phyloP scores from a whole-genome alignment of 345 rosid genomes.

The Eucalyptus decipiens region DNA sequence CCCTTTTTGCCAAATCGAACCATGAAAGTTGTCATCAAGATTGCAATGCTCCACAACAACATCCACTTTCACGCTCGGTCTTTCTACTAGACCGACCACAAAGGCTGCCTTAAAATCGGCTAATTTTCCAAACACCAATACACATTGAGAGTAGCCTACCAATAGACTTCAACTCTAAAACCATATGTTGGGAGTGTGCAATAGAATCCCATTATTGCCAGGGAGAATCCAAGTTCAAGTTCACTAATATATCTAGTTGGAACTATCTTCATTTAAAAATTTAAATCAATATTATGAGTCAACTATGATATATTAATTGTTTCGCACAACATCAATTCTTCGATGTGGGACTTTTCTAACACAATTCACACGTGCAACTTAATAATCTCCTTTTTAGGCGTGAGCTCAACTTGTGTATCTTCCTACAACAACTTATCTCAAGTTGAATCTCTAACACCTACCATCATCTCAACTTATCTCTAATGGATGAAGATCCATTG shows the following conservation, averaged over 20 bases:
- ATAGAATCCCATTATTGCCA: not conserved
- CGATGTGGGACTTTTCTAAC: not conserved
- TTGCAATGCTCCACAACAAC: not conserved
- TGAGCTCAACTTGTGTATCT: not conserved
- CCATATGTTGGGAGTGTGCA: not conserved
- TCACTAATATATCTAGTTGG: not conserved
- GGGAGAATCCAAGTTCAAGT: not conserved
- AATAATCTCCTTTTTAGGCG: not conserved
- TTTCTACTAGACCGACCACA: not conserved
- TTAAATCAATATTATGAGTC: not conserved
- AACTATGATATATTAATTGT: not conserved
- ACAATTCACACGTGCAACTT: not conserved
- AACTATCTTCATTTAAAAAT: not conserved
- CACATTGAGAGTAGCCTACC: not conserved
- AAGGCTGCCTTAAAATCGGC: not conserved
- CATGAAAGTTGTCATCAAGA: not conserved
- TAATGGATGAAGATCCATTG: not conserved
- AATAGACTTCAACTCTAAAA: not conserved
- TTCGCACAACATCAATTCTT: not conserved
- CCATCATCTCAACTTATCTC: not conserved
- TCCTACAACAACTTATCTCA: not conserved
- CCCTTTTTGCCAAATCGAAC: not conserved
- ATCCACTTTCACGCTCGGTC: not conserved
- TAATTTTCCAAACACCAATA: not conserved
- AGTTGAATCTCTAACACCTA: not conserved